Base-by-base conservation (phyloP, 1,139 yeast genomes). In the Blastobotrys aristatus region DNA sequence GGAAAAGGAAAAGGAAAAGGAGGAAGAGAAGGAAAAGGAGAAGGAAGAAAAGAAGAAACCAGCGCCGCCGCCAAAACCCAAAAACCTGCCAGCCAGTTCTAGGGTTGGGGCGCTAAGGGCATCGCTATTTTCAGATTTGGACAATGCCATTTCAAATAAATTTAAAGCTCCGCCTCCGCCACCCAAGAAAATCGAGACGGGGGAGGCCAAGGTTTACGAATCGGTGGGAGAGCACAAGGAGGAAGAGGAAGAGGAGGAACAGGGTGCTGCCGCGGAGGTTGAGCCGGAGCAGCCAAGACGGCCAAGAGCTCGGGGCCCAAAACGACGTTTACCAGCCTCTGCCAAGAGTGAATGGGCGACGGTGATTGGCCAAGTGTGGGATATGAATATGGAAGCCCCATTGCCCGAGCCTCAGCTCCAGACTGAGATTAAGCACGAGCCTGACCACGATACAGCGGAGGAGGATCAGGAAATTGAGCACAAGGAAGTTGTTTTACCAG, bases 241-340 rank as follows among this genome's bases (percentile, higher is more conserved):
- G n/a, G 57, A 53, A 21, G 45, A 54, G 21, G 54, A 51, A 5
- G 43, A 50, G 2, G 56, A 54, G 35, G 55, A 44, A 7, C 21
- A 29, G 27, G 11, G 20, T n/a, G 42, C 59, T 2, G 52, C 53
- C 52, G 52, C 59, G 1, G 29, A 57, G 5, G 48, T 57, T 2
- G n/a, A 26, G 4, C 4, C 13, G 4, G 69, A 71, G 50, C 67
- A 74, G 26, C 74, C 95, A 55, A 82, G 22, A 17, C 18, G 36
- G 14, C 50, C 57, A 17, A 75, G 95, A 55, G 82, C 82, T 0
- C 79, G 71, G 55, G 96, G 95, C 0, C 96, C 96, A 22, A 74
- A 76, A 53, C 79, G 94, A 51, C 79, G 82, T 55, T 70, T 87
- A 44, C 96, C 96, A 1, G 76, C 76, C 70, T 57, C 56, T 32